A percentile compares a stretch with the other conserved stretches of the same genome.
These are phyloP conservation scores for Salix viminalis DNA, from an alignment of 345 rosid species.

Conservation along the genomic window DNA sequence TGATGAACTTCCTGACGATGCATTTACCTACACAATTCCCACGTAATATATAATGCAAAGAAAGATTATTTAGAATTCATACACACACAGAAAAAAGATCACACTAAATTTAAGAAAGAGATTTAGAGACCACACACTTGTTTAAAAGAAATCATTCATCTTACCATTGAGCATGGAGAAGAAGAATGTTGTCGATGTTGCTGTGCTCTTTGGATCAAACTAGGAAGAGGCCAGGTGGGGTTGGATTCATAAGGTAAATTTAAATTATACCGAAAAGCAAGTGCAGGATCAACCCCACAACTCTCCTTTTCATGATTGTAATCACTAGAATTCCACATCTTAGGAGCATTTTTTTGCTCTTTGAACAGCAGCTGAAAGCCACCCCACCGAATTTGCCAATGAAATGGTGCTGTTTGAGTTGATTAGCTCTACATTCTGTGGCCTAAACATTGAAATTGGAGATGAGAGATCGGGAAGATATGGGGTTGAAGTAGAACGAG, in stretches of 20 bases:
- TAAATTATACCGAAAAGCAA: constrained; percentile 16
- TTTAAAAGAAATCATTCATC: background rate
- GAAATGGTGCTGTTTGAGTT: background rate
- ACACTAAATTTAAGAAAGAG: background rate
- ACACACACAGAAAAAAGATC: background rate
- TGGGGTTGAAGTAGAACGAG: constrained; percentile 21
- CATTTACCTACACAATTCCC: constrained; percentile 37
- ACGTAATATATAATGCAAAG: background rate
- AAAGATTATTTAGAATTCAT: background rate
- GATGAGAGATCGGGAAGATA: constrained; percentile 22
- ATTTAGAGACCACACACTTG: background rate
- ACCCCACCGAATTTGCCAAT: constrained; percentile 1
- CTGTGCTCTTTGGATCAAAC: constrained; percentile 32
- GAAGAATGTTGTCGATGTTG: constrained; percentile 21
- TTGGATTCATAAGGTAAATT: constrained; percentile 30
- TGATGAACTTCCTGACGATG: constrained; percentile 40
- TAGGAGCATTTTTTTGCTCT: constrained; percentile 17
- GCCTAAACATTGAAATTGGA: constrained; percentile 19
- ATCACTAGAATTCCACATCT: constrained; percentile 26
- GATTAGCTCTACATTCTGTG: constrained; percentile 20
- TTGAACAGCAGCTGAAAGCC: constrained; percentile 16
- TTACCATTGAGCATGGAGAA: constrained; percentile 30
- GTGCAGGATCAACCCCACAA: constrained; percentile 30
- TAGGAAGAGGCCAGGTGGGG: constrained; percentile 32
- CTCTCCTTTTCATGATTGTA: constrained; percentile 24